These are phyloP conservation scores for Xylariaceae sp. DNA, from an alignment of 2,329 filamentous ascomycete species.

Conservation along the genomic window DNA sequence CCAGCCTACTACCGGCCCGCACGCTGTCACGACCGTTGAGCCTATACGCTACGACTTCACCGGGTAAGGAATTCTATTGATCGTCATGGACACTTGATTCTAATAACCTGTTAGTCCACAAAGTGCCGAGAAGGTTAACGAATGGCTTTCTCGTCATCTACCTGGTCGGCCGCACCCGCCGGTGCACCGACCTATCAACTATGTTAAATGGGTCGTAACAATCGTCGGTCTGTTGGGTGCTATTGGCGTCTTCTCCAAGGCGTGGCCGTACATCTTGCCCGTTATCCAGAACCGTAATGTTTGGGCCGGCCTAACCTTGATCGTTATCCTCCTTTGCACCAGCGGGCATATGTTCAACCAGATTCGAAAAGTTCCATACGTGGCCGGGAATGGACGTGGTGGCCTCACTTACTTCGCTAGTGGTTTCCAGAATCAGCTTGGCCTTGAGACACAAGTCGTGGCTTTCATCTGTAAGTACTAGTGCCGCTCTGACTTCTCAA, in stretches of 20 bases:
- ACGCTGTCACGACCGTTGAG: constrained; percentile 69
- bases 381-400: constrained; percentile 79
- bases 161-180: constrained; percentile 76
- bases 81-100: constrained; percentile 11
- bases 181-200: constrained; percentile 88
- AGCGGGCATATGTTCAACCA: constrained; percentile 99
- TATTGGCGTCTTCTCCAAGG: constrained; percentile 69
- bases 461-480: constrained; percentile 82
- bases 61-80: constrained; percentile 58
- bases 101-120: constrained; percentile 57
- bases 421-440: constrained; percentile 92
- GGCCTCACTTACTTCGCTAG: constrained; percentile 87
- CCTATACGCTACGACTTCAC: constrained; percentile 86
- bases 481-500: constrained; percentile 2
- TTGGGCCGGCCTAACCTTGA: constrained; percentile 89
- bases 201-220: constrained; percentile 69
- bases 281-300: constrained; percentile 87
- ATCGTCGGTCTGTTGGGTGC: constrained; percentile 71
- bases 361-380: constrained; percentile 93
- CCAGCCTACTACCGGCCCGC: constrained; percentile 79
- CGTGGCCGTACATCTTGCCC: constrained; percentile 78
- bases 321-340: constrained; percentile 88
- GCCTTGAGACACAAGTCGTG: constrained; percentile 92
- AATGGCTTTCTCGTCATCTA: constrained; percentile 78
- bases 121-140: constrained; percentile 75